Evolutionary conservation across 2,329 filamentous ascomycete genomes (phyloP).

Genomic region (Phyllachora maydis): DNA sequence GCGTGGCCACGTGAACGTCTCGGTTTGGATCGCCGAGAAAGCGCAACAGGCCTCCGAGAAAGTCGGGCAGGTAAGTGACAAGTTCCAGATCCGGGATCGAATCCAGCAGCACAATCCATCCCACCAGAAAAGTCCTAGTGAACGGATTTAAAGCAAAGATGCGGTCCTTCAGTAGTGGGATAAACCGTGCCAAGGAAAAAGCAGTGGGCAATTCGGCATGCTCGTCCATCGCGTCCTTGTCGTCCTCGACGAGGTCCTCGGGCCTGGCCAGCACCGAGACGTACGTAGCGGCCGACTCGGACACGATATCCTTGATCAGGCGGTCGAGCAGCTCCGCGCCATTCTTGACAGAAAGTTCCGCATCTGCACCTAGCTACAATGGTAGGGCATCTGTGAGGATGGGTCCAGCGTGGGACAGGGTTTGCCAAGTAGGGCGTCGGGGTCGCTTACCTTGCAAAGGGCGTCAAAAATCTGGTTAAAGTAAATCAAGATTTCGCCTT

Average conservation of each 20-base stretch:
- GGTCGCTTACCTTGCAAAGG: slow-evolving; percentile 73
- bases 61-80: slow-evolving; percentile 79
- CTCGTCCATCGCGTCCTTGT: slow-evolving; percentile 21
- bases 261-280: slow-evolving; percentile 68
- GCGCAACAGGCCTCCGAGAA: slow-evolving; percentile 71
- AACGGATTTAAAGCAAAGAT: slow-evolving; percentile 92
- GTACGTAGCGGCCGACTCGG: slow-evolving; percentile 86
- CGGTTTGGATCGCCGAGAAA: slow-evolving; percentile 82
- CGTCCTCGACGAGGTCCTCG: slow-evolving; percentile 22
- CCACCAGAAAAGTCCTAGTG: slow-evolving; percentile 83
- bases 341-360: slow-evolving; percentile 93
- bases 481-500: slow-evolving; percentile 89
- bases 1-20: slow-evolving; percentile 89
- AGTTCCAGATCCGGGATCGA: slow-evolving; percentile 94
- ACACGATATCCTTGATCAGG: slow-evolving; percentile 87
- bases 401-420: too few species aligned
- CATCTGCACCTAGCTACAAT: slow-evolving; percentile 71
- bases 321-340: slow-evolving; percentile 89
- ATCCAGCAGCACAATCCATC: slow-evolving; percentile 87
- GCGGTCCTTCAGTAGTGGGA: slow-evolving; percentile 80
- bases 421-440: background rate
- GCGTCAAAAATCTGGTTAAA: slow-evolving; percentile 99
- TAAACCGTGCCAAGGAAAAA: slow-evolving; percentile 79
- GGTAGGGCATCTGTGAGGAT: slow-evolving; percentile 3
- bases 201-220: slow-evolving; percentile 48